These are phyloP conservation scores for Fusarium graminum DNA, from an alignment of 2,329 filamentous ascomycete species.

Conservation along the genomic window DNA sequence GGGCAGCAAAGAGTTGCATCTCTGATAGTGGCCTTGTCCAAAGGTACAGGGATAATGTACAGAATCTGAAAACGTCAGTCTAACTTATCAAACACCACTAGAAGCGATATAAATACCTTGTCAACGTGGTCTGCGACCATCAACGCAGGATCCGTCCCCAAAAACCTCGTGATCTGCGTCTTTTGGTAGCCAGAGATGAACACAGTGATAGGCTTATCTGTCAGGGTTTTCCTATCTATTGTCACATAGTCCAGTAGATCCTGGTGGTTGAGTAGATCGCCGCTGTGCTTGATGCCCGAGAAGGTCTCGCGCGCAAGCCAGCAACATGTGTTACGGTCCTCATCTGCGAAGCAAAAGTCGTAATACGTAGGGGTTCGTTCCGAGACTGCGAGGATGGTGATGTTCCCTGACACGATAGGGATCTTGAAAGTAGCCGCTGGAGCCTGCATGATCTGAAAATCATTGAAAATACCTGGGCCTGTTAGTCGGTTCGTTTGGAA, in stretches of 20 bases:
- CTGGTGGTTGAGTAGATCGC: background rate
- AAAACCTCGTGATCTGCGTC: conserved; percentile 10
- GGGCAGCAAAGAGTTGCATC: conserved; percentile 22
- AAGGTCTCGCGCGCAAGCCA: background rate
- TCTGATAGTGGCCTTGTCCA: conserved; percentile 19
- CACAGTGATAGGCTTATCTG: conserved; percentile 2
- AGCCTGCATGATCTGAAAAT: conserved; percentile 26
- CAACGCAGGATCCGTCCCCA: background rate
- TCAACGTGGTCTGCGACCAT: conserved; percentile 13
- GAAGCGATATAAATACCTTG: background rate
- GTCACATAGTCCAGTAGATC: conserved; percentile 19
- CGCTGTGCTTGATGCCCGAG: conserved; percentile 17
- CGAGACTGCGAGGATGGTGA: conserved; percentile 9
- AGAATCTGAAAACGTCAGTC: background rate
- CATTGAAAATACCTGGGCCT: background rate
- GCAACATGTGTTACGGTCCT: background rate
- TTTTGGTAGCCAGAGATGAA: conserved; percentile 9
- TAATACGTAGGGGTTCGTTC: conserved; percentile 14
- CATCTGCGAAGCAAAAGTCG: conserved; percentile 19
- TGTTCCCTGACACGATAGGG: background rate
- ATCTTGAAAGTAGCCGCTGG: conserved; percentile 16
- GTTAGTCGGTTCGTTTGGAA: accelerated
- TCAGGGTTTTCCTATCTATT: background rate
- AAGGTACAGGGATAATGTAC: conserved; percentile 21
- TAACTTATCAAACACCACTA: accelerated